A percentile compares a stretch with the other conserved stretches of the same genome.
These are phyloP conservation scores for Microcyclosporella mali DNA, from an alignment of 2,329 filamentous ascomycete species.

Conservation along the genomic window DNA sequence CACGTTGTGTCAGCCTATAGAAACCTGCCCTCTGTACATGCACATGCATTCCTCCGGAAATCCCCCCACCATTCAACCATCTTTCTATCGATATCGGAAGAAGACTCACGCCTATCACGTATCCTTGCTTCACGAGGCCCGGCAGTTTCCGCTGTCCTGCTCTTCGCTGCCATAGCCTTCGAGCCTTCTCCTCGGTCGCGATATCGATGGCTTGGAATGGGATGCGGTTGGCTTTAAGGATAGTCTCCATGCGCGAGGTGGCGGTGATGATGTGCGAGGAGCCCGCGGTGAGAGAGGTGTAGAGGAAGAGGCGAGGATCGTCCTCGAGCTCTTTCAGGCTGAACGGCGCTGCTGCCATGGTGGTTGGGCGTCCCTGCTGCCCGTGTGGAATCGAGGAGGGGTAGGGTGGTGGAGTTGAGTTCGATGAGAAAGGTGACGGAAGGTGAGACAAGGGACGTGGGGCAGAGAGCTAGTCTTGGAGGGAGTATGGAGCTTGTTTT, in stretches of 20 bases:
- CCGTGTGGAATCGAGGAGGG: not conserved
- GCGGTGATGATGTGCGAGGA: conserved; percentile 95
- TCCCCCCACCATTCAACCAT: too few species aligned
- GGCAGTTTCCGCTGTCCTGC: conserved; percentile 84
- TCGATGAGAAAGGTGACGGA: too few species aligned
- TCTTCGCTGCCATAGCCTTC: conserved; percentile 80
- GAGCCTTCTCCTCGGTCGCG: conserved; percentile 80
- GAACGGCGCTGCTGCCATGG: conserved; percentile 15
- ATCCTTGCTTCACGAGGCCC: conserved; percentile 77
- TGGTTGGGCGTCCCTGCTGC: not conserved
- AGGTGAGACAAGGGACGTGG: too few species aligned
- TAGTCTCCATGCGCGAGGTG: conserved; percentile 91
- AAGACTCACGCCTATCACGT: conserved; percentile 65
- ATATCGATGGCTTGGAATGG: conserved; percentile 90
- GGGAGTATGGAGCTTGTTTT: too few species aligned
- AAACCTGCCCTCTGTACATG: too few species aligned
- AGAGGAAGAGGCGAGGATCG: conserved; percentile 68
- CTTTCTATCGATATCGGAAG: too few species aligned
- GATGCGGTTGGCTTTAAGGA: conserved; percentile 88
- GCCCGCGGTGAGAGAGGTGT: conserved; percentile 90
- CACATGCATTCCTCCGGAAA: too few species aligned
- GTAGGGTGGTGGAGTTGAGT: too few species aligned
- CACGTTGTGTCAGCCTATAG: not conserved
- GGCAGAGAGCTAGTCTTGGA: too few species aligned
- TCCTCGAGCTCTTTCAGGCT: conserved; percentile 42